phyloP scores from a whole-genome alignment of 140 eudicot genomes.

The Cichorium intybus region DNA sequence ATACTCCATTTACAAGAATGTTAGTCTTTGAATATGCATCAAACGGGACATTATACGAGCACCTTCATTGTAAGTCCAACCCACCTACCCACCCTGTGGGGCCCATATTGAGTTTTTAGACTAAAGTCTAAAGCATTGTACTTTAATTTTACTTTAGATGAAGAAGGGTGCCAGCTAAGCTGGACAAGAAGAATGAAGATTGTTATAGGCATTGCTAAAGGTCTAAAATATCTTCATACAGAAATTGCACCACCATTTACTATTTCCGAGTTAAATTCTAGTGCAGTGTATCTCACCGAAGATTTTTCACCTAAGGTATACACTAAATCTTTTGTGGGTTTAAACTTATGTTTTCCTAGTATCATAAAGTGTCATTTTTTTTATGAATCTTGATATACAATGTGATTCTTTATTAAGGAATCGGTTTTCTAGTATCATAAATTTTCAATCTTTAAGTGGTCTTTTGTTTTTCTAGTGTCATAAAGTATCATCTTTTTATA shows the following conservation, averaged over 20 bases:
- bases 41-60: slow-evolving; percentile 92
- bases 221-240: slow-evolving; percentile 79
- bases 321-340: neutral
- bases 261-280: slow-evolving; percentile 76
- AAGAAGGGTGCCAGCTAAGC: slow-evolving; percentile 87
- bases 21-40: slow-evolving; percentile 96
- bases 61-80: slow-evolving; percentile 78
- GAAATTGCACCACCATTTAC: slow-evolving; percentile 92
- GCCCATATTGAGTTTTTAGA: neutral
- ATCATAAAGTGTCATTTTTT: neutral
- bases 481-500: neutral
- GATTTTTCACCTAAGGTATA: slow-evolving; percentile 93
- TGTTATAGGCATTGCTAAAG: slow-evolving; percentile 83
- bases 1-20: slow-evolving; percentile 88
- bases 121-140: slow-evolving; percentile 15
- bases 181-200: slow-evolving; percentile 98
- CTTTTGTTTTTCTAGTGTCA: neutral
- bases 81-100: neutral
- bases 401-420: neutral
- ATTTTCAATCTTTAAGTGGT: neutral
- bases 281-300: slow-evolving; percentile 82
- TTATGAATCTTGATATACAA: neutral
- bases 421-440: neutral
- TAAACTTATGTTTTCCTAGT: neutral
- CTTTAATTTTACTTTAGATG: slow-evolving; percentile 47